Percentiles rank a stretch among this genome's conserved stretches.
phyloP scores from a whole-genome alignment of 352 stramenopile species.

The Achlya hypogyna region DNA sequence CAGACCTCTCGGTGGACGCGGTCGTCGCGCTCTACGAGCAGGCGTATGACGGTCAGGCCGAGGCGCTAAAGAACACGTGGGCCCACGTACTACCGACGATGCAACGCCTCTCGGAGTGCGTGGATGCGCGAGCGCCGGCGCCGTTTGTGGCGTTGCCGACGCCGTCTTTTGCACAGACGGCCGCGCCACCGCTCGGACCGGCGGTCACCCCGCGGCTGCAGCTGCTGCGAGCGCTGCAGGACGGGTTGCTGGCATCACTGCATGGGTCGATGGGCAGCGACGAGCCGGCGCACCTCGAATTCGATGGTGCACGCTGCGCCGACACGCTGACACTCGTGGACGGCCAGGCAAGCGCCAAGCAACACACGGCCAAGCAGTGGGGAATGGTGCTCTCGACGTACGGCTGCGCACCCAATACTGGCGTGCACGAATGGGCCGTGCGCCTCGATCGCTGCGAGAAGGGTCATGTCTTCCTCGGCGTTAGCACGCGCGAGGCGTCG shows the following conservation, averaged over 20 bases:
- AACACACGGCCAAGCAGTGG: conserved; percentile 87
- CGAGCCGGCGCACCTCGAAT: conserved; percentile 66
- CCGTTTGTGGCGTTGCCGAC: neutral
- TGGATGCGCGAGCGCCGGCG: conserved; percentile 34
- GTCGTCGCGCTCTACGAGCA: neutral
- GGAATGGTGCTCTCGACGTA: conserved; percentile 85
- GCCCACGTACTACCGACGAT: conserved; percentile 47
- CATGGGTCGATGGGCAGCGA: conserved; percentile 52
- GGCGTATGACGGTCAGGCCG: conserved; percentile 20
- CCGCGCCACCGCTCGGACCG: neutral
- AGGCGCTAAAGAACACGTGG: conserved; percentile 66
- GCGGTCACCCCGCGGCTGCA: conserved; percentile 24
- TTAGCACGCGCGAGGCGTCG: conserved; percentile 77
- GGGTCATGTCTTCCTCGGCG: conserved; percentile 83
- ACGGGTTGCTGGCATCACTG: conserved; percentile 77
- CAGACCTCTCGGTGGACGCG: neutral
- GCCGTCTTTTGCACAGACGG: neutral
- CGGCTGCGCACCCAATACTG: conserved; percentile 71
- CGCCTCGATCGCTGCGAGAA: conserved; percentile 83
- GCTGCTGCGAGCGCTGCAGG: conserved; percentile 71
- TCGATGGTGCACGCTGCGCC: conserved; percentile 75
- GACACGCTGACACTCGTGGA: conserved; percentile 85
- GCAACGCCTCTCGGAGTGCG: conserved; percentile 41
- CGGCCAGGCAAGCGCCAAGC: conserved; percentile 72
- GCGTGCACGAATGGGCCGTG: conserved; percentile 83